Percentiles rank a stretch among this genome's conserved stretches.
These are phyloP conservation scores for Fistulinella cinereoalba DNA, from an alignment of 1,284 basidiomycete genomes.

Conservation along the genomic window DNA sequence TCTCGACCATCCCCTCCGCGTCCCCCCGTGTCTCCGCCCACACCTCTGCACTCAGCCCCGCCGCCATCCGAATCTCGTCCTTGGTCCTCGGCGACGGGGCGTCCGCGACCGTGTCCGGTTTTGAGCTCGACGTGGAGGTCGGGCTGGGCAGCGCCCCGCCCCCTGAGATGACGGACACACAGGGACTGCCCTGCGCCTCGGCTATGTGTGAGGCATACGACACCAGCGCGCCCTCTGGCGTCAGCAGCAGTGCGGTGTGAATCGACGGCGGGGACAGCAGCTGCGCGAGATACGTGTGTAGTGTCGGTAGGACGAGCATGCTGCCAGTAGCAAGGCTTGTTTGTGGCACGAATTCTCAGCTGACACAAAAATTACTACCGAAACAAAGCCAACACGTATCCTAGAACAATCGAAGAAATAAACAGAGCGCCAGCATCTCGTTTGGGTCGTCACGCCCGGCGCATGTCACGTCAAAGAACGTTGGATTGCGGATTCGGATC, in stretches of 20 bases:
- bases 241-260: constrained; percentile 32
- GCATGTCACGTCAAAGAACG: not conserved
- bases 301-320: constrained; percentile 31
- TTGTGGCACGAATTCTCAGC: too few relatives aligned
- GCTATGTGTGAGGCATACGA: constrained; percentile 29
- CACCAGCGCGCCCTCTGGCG: constrained; percentile 33
- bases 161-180: too few relatives aligned
- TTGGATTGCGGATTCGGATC: not conserved
- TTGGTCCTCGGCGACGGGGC: constrained; percentile 47
- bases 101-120: constrained; percentile 13
- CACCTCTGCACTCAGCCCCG: constrained; percentile 66
- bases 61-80: constrained; percentile 68
- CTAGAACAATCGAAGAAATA: constrained; percentile 6
- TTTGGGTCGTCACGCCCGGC: not conserved
- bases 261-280: constrained; percentile 30
- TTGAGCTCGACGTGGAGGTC: constrained; percentile 38
- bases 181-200: too few relatives aligned
- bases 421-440: constrained; percentile 1
- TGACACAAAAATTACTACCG: too few relatives aligned
- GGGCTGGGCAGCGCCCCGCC: too few relatives aligned
- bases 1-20: constrained; percentile 60
- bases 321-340: constrained; percentile 5
- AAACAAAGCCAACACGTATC: too few relatives aligned
- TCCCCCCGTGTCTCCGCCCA: constrained; percentile 67
- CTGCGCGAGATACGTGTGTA: constrained; percentile 29